Base-by-base conservation (phyloP, 2,329 filamentous ascomycete genomes). In the Cordyceps fumosorosea region DNA sequence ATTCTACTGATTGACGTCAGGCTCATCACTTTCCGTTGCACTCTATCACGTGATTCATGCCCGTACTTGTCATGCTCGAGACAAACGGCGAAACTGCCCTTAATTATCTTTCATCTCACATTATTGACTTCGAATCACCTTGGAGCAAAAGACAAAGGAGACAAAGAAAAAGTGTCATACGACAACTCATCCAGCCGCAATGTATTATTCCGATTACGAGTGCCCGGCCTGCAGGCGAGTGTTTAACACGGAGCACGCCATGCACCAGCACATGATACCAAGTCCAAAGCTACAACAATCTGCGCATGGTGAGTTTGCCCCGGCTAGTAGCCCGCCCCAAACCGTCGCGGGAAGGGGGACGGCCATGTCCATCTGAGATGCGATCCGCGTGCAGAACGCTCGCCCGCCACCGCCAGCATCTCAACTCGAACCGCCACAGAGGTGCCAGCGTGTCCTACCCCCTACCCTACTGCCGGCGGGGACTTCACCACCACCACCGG, bases 401-500 rank as follows among this genome's bases (percentile, higher is more conserved):
- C n/a, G n/a, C n/a, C n/a, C n/a, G n/a, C n/a, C n/a, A n/a, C n/a
- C n/a, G n/a, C n/a, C 42, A 86, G 84, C 85, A 88, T 64, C 74
- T 83, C 7, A 80, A 80, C 37, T 86, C 83, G 0, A 73, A 73
- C 7, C 66, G 69, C 56, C 85, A 89, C 65, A 75, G 75, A 0
- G 78, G 79, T 60, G 63, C 54, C 0, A 69, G 69, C 2, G 69
- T 85, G 8, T 1, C 45, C 0, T 89, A 85, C 62, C 84, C 81
- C n/a, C n/a, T n/a, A n/a, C n/a, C n/a, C 0, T 86, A 83, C 67
- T 88, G 85, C 72, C 68, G 73, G 42, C 63, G 44, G 1, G n/a
- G 20, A 5, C 6, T 84, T 75, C 65, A 73, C 78, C 12, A 79
- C 80, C 0, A 82, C 84, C 1, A 82, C 80, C 1, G 85, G 83